phyloP scores from a whole-genome alignment of 441 rosid species.

The Adansonia madagascariensis region DNA sequence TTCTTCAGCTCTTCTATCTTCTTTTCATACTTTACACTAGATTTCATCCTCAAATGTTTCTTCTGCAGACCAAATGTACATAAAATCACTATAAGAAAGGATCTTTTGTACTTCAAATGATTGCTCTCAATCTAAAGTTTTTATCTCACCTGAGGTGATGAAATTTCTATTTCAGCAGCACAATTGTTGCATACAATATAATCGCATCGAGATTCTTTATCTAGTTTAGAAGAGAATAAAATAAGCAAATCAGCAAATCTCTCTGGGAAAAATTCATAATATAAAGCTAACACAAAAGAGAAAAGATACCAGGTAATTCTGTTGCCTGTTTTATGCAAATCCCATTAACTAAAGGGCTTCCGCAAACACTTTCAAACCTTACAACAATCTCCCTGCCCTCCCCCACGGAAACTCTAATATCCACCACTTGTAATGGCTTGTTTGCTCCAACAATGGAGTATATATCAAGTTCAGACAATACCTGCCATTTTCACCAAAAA shows the following conservation, averaged over 20 bases:
- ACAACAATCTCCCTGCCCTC: slow-evolving; percentile 56
- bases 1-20: slow-evolving; percentile 70
- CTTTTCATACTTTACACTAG: slow-evolving; percentile 75
- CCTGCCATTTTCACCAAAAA: slow-evolving; percentile 50
- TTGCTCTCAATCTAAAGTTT: slow-evolving; percentile 17
- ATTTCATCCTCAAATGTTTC: slow-evolving; percentile 71
- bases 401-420: slow-evolving; percentile 62
- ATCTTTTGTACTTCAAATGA: not conserved
- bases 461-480: slow-evolving; percentile 77
- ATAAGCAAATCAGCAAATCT: slow-evolving; percentile 6
- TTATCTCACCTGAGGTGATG: slow-evolving; percentile 63
- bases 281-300: slow-evolving; percentile 10
- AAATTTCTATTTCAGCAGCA: slow-evolving; percentile 66
- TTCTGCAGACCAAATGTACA: slow-evolving; percentile 55
- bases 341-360: slow-evolving; percentile 77
- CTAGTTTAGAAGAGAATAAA: slow-evolving; percentile 1
- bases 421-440: slow-evolving; percentile 74
- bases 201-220: slow-evolving; percentile 43
- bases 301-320: slow-evolving; percentile 46
- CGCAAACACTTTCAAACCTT: slow-evolving; percentile 70
- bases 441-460: slow-evolving; percentile 84
- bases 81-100: slow-evolving; percentile 26
- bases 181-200: slow-evolving; percentile 71
- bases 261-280: slow-evolving; percentile 39
- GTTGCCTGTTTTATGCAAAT: slow-evolving; percentile 78